Evolutionary conservation across 140 eudicot species (phyloP), one percentile per base, ranked within the genome.

Genomic region (Ambrosia hybrid): DNA sequence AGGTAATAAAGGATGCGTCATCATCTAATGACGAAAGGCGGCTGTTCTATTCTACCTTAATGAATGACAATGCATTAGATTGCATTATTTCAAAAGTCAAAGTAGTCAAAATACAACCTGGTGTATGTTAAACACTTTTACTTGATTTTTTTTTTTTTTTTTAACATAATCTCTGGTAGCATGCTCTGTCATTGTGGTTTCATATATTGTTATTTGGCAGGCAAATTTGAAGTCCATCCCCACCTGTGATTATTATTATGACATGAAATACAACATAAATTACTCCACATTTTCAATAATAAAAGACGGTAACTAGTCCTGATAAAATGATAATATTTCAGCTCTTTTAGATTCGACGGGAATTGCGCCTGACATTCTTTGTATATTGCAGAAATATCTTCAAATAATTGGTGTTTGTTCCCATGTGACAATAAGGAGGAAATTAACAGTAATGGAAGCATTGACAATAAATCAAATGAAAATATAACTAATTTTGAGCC

Each of bases 11-110:
- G 70, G 86, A 82, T 39, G 82, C 80, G 67, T 83, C 77, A 10
- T 51, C 76, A 69, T 75, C 78, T 60, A 83, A 79, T 71, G 80
- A 85, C 82, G 76, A 82, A 64, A 80, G 76, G 69, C 86, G 94
- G 57, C 30, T 87, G 65, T 87, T 85, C 69, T 73, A 71, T 72
- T 87, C 94, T 38, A 79, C 83, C 34, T 71, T 85, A 49, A 78
- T 64, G 78, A 82, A 87, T 55, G 94, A 87, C 80, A 87, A 87
- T 43, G 67, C 78, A 38, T 76, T 87, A 71, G 94, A 85, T 70
- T 87, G 94, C 76, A 82, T 87, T 77, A 68, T 87, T 57, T 82
- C 94, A 37, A 87, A 87, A 84, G 82, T 84, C 58, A 84, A 84
- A 72, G 68, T 84, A 73, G 57, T 87, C 51, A 83, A 82, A 60